Evolutionary conservation across 306 rosid species (phyloP), one percentile per base, ranked within the genome.

Genomic region (Rubus parviflorus): DNA sequence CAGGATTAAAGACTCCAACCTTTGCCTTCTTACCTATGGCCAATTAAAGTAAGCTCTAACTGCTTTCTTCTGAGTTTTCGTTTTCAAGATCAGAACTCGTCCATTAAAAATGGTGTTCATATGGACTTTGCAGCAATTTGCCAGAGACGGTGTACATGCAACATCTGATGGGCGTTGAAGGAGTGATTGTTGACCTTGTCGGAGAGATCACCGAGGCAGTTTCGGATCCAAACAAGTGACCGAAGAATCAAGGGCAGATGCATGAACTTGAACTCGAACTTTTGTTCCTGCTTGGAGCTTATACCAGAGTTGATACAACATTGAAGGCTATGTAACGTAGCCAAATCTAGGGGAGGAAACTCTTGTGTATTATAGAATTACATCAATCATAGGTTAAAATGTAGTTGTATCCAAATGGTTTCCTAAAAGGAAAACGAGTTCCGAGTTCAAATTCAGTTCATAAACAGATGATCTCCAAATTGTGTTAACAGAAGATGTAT

Each of bases 131-230:
- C 77, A 85, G 91, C 54, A 87, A 87, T 49, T 60, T 83, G 17
- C 58, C 87, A 5, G 81, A 81, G 79, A 80, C 49, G 5, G 86
- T 83, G 0, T 69, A 76, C 54, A 60, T 83, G 84, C 87, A 87
- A 83, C 84, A 76, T 81, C 76, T 73, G 52, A 67, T 79, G 84
- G 87, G 87, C 3, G 47, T 85, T 7, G 85, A 81, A 5, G 91
- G 91, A 73, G 89, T 85, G 19, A 87, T 87, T 9, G 89, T 85
- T 22, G 89, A 87, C 62, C 64, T 80, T n/a, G 84, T 85, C 52
- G 46, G 73, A 70, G 89, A 85, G 74, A 83, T 87, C 63, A 73
- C 87, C 9, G 78, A 75, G 76, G 91, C 83, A 4, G 61, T 85
- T 35, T 77, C 80, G 40, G 40, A 64, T 64, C 69, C 69, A 38